A percentile compares a stretch with the other conserved stretches of the same genome.
Evolutionary conservation across 148 eudicot genomes (phyloP).

Genomic region (Fagopyrum homotropicum): DNA sequence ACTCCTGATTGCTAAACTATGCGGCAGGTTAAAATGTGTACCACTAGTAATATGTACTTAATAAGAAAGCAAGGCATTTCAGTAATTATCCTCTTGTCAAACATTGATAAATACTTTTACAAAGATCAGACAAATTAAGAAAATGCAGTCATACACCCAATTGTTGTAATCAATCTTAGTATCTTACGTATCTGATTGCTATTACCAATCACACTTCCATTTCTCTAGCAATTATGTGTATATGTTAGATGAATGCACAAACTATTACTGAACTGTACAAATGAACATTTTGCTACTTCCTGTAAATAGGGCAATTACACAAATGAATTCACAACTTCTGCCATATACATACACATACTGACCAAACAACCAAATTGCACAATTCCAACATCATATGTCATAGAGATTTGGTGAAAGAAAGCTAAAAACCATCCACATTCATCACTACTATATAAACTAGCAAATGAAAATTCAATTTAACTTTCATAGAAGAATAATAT

Average conservation of each 20-base stretch:
- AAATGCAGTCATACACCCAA: neutral
- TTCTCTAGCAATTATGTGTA: neutral
- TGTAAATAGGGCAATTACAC: neutral
- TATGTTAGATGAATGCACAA: neutral
- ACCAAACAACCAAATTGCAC: neutral
- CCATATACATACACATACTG: neutral
- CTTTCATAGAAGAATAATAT: neutral
- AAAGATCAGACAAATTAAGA: neutral
- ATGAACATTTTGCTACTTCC: neutral
- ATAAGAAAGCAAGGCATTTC: neutral
- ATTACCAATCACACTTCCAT: neutral
- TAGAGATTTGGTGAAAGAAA: neutral
- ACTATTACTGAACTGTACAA: neutral
- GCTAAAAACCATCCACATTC: constrained; percentile 6
- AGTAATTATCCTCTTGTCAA: neutral
- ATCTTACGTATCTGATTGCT: neutral
- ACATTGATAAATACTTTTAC: neutral
- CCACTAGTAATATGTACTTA: too few species aligned
- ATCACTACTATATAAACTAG: neutral
- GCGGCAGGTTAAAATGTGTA: too few species aligned
- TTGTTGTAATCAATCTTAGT: neutral
- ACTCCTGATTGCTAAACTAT: too few species aligned
- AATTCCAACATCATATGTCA: constrained; percentile 2
- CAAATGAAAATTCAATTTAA: constrained; percentile 5
- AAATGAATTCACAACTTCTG: neutral